Evolutionary conservation across 768 basidiomycete genomes (phyloP).

Genomic region (Tylopilus balloui): DNA sequence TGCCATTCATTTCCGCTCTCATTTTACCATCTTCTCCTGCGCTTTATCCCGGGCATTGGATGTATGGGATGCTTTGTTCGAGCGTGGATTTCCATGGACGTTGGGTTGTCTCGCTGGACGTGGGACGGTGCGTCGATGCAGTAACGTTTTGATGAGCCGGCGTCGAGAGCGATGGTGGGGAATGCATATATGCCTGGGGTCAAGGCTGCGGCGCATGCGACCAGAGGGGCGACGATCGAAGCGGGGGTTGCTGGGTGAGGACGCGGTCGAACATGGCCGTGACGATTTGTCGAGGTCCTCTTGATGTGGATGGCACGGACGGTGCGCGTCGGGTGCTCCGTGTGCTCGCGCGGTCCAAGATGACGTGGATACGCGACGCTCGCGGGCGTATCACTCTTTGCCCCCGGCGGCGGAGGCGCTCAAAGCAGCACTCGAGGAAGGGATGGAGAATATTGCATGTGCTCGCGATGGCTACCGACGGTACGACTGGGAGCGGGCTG

Average conservation of each 20-base stretch:
- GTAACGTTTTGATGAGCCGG: conserved; percentile 43
- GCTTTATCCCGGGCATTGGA: neutral
- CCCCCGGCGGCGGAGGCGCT: neutral
- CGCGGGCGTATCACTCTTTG: neutral
- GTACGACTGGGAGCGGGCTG: no score
- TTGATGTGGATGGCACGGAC: neutral
- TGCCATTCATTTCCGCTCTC: conserved; percentile 9
- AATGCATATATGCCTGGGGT: conserved; percentile 32
- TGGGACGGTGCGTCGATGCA: conserved; percentile 11
- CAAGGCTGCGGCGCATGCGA: neutral
- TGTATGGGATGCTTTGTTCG: no score
- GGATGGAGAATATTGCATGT: neutral
- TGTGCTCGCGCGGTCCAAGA: neutral
- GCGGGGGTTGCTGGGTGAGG: conserved; percentile 29
- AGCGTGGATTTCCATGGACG: no score
- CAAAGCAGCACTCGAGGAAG: neutral
- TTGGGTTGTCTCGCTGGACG: neutral
- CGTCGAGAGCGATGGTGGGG: conserved; percentile 46
- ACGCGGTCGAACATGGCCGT: conserved; percentile 57
- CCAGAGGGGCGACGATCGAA: neutral
- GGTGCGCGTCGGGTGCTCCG: neutral
- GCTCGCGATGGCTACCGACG: no score
- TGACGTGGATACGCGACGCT: neutral
- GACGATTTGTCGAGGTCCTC: conserved; percentile 17
- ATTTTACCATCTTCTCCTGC: neutral